A percentile compares a stretch with the other conserved stretches of the same genome.
phyloP scores from a whole-genome alignment of 768 basidiomycete species.

The Tephrocybe sp. region DNA sequence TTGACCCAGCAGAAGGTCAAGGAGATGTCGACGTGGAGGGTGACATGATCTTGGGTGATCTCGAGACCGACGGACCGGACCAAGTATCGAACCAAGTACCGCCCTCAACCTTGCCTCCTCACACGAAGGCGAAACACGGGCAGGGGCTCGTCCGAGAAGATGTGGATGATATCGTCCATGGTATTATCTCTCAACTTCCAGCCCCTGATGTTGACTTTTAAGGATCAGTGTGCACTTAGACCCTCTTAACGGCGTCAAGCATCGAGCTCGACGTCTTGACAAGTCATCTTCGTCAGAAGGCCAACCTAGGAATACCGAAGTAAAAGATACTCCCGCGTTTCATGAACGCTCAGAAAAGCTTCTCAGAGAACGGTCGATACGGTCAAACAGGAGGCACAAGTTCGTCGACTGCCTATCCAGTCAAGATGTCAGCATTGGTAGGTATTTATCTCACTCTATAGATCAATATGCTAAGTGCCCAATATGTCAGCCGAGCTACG shows the following conservation, averaged over 20 bases:
- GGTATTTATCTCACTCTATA: conserved; percentile 31
- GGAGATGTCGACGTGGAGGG: conserved; percentile 69
- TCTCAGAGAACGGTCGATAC: conserved; percentile 73
- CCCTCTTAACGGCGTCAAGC: conserved; percentile 56
- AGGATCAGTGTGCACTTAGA: conserved; percentile 35
- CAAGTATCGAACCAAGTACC: conserved; percentile 23
- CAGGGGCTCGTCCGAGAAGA: conserved; percentile 61
- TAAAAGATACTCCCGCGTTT: conserved; percentile 22
- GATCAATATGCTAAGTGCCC: too few species aligned
- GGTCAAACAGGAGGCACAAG: conserved; percentile 75
- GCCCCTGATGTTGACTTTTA: conserved; percentile 17
- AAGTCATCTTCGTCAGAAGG: conserved; percentile 28
- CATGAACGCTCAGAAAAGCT: conserved; percentile 59
- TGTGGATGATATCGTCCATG: conserved; percentile 73
- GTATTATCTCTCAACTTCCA: conserved; percentile 39
- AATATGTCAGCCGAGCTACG: conserved; percentile 74
- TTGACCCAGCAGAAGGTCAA: conserved; percentile 28
- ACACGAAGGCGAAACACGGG: conserved; percentile 43
- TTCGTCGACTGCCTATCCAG: conserved; percentile 77
- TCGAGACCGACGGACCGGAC: conserved; percentile 59
- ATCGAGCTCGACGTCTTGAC: conserved; percentile 39
- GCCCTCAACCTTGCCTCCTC: conserved; percentile 24
- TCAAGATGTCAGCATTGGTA: conserved; percentile 83
- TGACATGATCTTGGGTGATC: conserved; percentile 76
- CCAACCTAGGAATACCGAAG: conserved; percentile 22